Conservation (phyloP, 2,329 filamentous ascomycete genomes). For the Sphaceloma murrayae region DNA sequence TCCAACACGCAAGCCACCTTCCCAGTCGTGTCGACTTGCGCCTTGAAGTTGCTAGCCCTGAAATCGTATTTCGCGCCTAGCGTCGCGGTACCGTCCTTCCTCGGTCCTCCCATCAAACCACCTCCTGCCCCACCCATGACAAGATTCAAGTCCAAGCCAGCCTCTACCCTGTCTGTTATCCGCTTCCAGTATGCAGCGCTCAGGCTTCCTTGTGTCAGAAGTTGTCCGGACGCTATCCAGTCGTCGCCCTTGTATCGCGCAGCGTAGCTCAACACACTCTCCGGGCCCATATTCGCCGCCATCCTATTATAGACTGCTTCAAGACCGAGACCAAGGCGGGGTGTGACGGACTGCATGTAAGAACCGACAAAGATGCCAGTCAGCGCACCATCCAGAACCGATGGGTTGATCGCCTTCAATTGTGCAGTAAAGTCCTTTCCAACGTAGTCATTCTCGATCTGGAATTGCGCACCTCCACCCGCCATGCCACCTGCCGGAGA, state of each 20-base stretch:
- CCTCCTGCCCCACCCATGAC: constrained; percentile 51
- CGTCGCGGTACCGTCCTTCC: constrained; percentile 82
- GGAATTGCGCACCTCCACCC: constrained; percentile 74
- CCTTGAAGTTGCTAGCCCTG: constrained; percentile 86
- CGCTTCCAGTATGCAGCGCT: constrained; percentile 90
- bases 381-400: constrained; percentile 76
- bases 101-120: constrained; percentile 62
- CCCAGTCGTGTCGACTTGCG: constrained; percentile 89
- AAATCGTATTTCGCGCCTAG: constrained; percentile 98
- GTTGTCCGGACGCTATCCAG: constrained; percentile 86
- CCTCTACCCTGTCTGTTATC: constrained; percentile 90
- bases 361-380: constrained; percentile 94
- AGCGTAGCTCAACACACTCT: constrained; percentile 81
- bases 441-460: constrained; percentile 91
- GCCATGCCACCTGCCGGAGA: constrained; percentile 42
- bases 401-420: constrained; percentile 93
- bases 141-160: constrained; percentile 87
- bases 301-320: constrained; percentile 91
- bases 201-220: constrained; percentile 78
- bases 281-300: constrained; percentile 74
- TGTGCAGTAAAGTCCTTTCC: constrained; percentile 89
- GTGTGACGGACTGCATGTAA: constrained; percentile 89
- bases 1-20: constrained; percentile 88
- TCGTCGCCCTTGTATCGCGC: constrained; percentile 84
- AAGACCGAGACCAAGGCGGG: constrained; percentile 74